A percentile compares a stretch with the other conserved stretches of the same genome.
Evolutionary conservation across 1,139 yeast genomes (phyloP).

Genomic region (Yamadazyma blattariae): DNA sequence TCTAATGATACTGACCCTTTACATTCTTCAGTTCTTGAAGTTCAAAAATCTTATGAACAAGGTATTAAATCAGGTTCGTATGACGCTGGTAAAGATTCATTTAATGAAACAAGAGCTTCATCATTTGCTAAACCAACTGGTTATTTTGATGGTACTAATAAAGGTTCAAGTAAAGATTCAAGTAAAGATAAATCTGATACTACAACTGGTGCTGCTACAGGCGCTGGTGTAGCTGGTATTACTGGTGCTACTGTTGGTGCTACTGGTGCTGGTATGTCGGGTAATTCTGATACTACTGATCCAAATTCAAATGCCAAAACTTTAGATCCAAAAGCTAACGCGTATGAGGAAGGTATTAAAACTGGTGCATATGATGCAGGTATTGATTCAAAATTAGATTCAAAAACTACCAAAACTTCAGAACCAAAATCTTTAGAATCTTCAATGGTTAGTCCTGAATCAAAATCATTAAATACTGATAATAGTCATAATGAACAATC

Average conservation of each 20-base stretch:
- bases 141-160: constrained; percentile 2
- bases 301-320: constrained; percentile 6
- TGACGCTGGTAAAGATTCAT: constrained; percentile 14
- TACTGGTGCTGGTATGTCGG: background rate
- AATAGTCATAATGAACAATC: background rate
- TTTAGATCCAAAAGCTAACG: constrained; percentile 13
- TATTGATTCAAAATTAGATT: no score
- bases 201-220: background rate
- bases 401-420: no score
- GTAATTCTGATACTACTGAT: background rate
- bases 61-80: constrained; percentile 19
- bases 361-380: constrained; percentile 20
- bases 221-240: no score
- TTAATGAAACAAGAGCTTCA: no score
- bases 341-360: constrained; percentile 18
- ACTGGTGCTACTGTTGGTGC: background rate
- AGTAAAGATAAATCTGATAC: background rate
- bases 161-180: constrained; percentile 1
- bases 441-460: background rate
- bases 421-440: background rate
- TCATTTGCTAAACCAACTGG: constrained; percentile 1
- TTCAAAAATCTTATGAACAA: constrained; percentile 17
- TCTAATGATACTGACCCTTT: background rate
- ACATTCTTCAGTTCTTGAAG: constrained; percentile 9
- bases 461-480: no score